Evolutionary conservation across 1,284 basidiomycete genomes (phyloP).

Genomic region (Ustilago hordei): DNA sequence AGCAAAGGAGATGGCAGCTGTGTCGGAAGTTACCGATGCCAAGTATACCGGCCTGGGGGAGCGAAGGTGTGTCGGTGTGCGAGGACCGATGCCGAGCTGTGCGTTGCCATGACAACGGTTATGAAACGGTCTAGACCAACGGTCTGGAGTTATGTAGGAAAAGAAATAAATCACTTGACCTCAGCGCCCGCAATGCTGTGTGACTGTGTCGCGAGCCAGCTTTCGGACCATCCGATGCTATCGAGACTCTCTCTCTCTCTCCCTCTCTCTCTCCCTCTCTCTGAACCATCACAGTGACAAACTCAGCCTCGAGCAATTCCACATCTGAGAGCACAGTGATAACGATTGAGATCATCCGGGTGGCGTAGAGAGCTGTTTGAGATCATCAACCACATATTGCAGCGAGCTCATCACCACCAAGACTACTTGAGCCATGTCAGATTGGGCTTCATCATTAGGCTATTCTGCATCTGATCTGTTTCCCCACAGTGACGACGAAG

Average conservation of each 20-base stretch:
- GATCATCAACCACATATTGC: background rate
- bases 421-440: constrained; percentile 27
- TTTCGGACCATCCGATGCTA: background rate
- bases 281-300: background rate
- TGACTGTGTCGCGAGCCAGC: background rate
- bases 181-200: no score
- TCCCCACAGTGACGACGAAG: constrained; percentile 22
- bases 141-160: no score
- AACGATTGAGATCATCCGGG: background rate
- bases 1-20: background rate
- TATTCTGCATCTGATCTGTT: constrained; percentile 26
- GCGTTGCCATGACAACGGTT: no score
- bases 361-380: background rate
- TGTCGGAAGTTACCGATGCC: constrained; percentile 14
- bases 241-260: background rate
- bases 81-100: no score
- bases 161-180: no score
- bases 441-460: constrained; percentile 33
- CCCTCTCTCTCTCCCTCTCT: background rate
- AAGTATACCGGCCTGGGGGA: background rate
- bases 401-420: background rate
- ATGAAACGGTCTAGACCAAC: no score
- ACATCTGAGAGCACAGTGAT: background rate
- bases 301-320: background rate
- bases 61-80: constrained; percentile 3